Base-by-base conservation (phyloP, 129 eudicot species). In the Ambrosia artemisiifolia region DNA sequence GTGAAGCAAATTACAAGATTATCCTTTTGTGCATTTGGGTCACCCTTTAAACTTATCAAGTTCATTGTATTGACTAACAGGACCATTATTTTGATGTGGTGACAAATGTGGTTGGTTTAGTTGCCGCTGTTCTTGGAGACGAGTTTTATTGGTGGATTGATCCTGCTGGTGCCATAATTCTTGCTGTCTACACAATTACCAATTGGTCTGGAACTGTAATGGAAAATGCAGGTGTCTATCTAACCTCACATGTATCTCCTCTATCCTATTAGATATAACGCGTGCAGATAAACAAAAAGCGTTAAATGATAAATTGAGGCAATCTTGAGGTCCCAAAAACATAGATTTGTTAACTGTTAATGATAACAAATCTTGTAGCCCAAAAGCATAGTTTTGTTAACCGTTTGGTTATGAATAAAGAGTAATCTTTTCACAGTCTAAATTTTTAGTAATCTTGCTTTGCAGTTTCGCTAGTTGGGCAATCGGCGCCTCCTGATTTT, bases 11-110 rank as follows among this genome's bases (percentile, higher is more conserved):
- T 13, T 44, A 32, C 34, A 69, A 32, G 46, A 68, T 70, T 28
- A 36, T 17, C 53, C 65, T 59, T 59, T 59, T 30, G 42, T 12
- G 19, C 65, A 32, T n/a, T 59, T 59, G 65, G 38, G 38, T 5
- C 19, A 7, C 18, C 40, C 16, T 55, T 53, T 64, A 24, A 71
- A 3, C 33, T 72, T 44, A 72, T 43, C 19, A 72, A 44, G 55
- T 35, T 5, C 33, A 14, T 63, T 33, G 19, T 12, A 14, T 40
- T 71, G 75, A 65, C 34, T 17, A 8, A 17, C 80, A 88, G 95
- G 95, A 88, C 63, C 95, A 88, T 83, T 88, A 88, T 47, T 88
- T 88, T 62, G 95, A 88, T 60, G 95, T 88, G 75, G 90, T 88
- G 71, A 88, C 95, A 63, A 88, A 88, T 80, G 73, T 88, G 60